Evolutionary conservation across 805 yeast species (phyloP).

Genomic region (Candida vaughaniae): DNA sequence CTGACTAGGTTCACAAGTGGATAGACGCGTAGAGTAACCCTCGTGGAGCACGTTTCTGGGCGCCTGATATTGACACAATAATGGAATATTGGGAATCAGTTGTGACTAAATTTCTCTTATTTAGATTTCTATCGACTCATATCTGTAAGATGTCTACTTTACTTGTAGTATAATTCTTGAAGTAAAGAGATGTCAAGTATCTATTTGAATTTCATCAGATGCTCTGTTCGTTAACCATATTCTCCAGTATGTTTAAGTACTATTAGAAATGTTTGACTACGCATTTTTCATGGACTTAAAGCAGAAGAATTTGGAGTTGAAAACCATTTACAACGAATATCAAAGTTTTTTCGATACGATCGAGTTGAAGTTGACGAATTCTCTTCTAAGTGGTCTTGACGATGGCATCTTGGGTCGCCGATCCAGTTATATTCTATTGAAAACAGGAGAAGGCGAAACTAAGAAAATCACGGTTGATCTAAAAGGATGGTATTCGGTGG

Average conservation of each 20-base stretch:
- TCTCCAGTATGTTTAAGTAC: not conserved
- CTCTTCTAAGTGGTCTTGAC: conserved; percentile 1
- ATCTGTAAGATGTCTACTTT: conserved; percentile 1
- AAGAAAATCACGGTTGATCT: conserved; percentile 22
- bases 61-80: conserved; percentile 42
- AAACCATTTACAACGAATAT: conserved; percentile 21
- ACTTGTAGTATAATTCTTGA: not conserved
- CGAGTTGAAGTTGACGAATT: conserved; percentile 10
- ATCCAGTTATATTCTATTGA: conserved; percentile 9
- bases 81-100: conserved; percentile 47
- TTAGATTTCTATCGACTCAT: not conserved
- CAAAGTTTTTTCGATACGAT: conserved; percentile 16
- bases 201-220: too few species aligned
- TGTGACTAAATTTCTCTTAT: conserved; percentile 33
- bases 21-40: conserved; percentile 38
- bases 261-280: too few species aligned
- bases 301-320: conserved; percentile 20
- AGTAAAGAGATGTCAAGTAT: too few species aligned
- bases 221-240: too few species aligned
- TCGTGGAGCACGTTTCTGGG: conserved; percentile 46
- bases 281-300: conserved; percentile 20
- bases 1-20: conserved; percentile 29
- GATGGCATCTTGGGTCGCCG: conserved; percentile 4
- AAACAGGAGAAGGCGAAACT: conserved; percentile 16
- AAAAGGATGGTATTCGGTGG: conserved; percentile 27